phyloP scores from a whole-genome alignment of 2,329 filamentous ascomycete genomes.

The Fusarium sp. region DNA sequence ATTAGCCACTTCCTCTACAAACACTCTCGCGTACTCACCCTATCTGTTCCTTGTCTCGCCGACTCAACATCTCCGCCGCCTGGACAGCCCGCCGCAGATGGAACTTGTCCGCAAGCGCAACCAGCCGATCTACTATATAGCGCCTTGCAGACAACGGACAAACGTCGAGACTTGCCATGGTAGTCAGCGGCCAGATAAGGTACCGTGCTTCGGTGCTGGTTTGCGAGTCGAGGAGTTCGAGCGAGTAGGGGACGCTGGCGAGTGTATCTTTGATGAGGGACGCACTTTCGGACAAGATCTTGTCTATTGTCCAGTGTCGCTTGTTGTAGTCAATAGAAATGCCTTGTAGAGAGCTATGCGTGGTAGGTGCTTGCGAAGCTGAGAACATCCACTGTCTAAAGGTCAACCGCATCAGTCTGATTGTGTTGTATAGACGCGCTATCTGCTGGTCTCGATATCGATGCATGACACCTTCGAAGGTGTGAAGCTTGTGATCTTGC shows the following conservation, averaged over 20 bases:
- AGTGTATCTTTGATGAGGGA: not conserved
- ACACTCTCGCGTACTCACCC: not conserved
- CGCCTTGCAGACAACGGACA: not conserved
- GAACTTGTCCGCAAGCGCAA: not conserved
- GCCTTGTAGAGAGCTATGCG: too few species aligned
- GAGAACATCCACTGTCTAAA: not conserved
- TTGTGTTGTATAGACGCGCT: not conserved
- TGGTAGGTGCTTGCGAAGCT: not conserved
- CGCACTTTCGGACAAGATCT: not conserved
- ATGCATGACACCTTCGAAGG: constrained; percentile 4
- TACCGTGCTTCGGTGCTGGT: constrained; percentile 2
- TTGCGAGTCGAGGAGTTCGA: not conserved
- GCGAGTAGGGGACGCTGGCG: constrained; percentile 1
- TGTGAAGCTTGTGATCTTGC: not conserved
- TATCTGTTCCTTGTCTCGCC: not conserved
- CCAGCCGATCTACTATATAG: not conserved
- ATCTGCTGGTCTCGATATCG: not conserved
- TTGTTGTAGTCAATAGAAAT: not conserved
- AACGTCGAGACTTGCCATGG: not conserved
- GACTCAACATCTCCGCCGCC: not conserved
- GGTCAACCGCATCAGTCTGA: not conserved
- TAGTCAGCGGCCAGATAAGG: constrained; percentile 2
- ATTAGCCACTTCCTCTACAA: not conserved
- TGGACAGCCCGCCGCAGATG: not conserved
- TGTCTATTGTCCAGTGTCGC: not conserved